Conservation (phyloP, 768 basidiomycete genomes). For the Mycena haematopus region DNA sequence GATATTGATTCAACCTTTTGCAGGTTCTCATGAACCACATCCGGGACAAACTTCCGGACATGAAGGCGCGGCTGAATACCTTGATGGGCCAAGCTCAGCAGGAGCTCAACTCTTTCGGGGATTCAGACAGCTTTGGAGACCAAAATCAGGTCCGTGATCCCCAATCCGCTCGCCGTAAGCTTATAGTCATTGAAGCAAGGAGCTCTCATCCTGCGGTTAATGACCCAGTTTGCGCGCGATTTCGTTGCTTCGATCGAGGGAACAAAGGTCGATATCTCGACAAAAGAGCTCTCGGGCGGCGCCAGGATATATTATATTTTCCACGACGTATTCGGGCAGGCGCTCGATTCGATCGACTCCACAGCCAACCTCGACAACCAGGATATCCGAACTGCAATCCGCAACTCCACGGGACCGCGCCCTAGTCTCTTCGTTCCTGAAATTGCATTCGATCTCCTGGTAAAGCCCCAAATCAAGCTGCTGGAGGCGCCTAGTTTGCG, state of each 20-base stretch:
- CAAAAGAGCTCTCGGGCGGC: constrained; percentile 97
- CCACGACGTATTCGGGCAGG: constrained; percentile 96
- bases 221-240: constrained; percentile 98
- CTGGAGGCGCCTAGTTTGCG: constrained; percentile 92
- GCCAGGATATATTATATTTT: constrained; percentile 99
- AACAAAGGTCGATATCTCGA: constrained; percentile 94
- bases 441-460: constrained; percentile 93
- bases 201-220: constrained; percentile 87
- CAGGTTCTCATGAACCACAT: constrained; percentile 97
- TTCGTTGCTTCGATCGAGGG: constrained; percentile 98
- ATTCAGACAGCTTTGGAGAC: constrained; percentile 90
- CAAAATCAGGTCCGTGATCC: constrained; percentile 70
- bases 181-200: constrained; percentile 65
- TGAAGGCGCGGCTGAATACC: constrained; percentile 98
- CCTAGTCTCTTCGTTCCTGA: constrained; percentile 98
- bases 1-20: not conserved
- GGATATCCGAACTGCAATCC: constrained; percentile 97
- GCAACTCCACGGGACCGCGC: constrained; percentile 96
- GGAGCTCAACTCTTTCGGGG: constrained; percentile 96
- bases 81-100: constrained; percentile 99
- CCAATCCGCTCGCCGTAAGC: constrained; percentile 12
- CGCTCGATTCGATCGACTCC: constrained; percentile 88
- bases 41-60: constrained; percentile 97
- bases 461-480: constrained; percentile 98
- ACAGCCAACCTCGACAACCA: constrained; percentile 90